These are phyloP conservation scores for Carex sylvatica DNA, from an alignment of 202 grass and related monocot genomes.

Conservation along the genomic window DNA sequence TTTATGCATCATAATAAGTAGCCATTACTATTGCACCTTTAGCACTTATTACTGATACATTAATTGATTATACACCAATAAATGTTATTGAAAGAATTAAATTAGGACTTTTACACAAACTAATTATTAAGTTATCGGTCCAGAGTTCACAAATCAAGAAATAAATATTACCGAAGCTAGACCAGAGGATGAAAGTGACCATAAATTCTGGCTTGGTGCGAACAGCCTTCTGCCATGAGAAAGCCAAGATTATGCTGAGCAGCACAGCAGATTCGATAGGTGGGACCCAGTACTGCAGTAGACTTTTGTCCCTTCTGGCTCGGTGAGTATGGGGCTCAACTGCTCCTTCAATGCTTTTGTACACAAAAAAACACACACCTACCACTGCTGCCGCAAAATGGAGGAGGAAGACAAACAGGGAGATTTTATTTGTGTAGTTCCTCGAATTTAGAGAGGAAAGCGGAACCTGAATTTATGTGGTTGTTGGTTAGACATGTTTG, in stretches of 20 bases:
- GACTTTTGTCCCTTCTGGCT: constrained; percentile 37
- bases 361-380: constrained; percentile 68
- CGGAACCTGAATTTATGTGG: constrained; percentile 34
- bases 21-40: not conserved
- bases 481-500: not conserved
- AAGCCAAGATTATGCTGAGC: constrained; percentile 78
- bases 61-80: not conserved
- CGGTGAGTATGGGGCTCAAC: constrained; percentile 33
- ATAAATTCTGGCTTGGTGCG: constrained; percentile 60
- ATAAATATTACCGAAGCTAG: constrained; percentile 43
- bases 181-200: constrained; percentile 82
- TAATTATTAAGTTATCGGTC: not conserved
- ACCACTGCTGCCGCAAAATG: constrained; percentile 43
- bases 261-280: constrained; percentile 65
- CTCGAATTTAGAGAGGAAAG: constrained; percentile 61
- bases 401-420: constrained; percentile 68
- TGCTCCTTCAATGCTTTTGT: constrained; percentile 39
- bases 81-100: not conserved
- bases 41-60: not conserved
- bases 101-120: not conserved
- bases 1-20: not conserved
- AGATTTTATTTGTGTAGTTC: constrained; percentile 71
- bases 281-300: constrained; percentile 69
- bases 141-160: not conserved
- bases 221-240: constrained; percentile 90